A percentile compares a stretch with the other conserved stretches of the same genome.
Evolutionary conservation across 2,329 filamentous ascomycete species (phyloP).

Genomic region (Epicoccum sorghinum): DNA sequence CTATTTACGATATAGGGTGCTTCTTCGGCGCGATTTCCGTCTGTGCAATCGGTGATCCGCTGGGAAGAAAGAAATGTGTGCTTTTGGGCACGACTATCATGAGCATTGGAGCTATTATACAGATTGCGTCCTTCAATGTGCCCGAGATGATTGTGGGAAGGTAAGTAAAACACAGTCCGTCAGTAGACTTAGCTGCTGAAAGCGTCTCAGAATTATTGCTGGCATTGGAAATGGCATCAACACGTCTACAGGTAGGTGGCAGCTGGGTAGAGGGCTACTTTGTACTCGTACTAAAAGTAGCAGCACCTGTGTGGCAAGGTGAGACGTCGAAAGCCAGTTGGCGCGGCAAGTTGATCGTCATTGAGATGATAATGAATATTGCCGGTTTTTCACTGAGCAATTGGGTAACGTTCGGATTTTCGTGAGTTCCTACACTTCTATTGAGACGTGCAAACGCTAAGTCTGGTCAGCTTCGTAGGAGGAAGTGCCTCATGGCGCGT

Average conservation of each 20-base stretch:
- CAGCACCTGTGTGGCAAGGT: conserved; percentile 59
- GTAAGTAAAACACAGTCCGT: background rate
- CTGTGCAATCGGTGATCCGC: conserved; percentile 53
- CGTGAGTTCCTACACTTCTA: conserved; percentile 36
- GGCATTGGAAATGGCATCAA: conserved; percentile 61
- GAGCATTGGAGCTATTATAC: conserved; percentile 56
- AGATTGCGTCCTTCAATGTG: conserved; percentile 54
- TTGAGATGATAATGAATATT: conserved; percentile 59
- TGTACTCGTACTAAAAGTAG: conserved; percentile 36
- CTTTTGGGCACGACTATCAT: conserved; percentile 57
- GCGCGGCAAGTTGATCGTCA: conserved; percentile 54
- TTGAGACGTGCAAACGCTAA: background rate
- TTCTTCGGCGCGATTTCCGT: conserved; percentile 61
- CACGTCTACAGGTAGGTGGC: conserved; percentile 54
- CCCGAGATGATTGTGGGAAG: conserved; percentile 58
- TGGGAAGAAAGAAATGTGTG: conserved; percentile 57
- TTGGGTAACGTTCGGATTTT: conserved; percentile 61
- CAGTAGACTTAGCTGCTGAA: background rate
- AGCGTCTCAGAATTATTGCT: conserved; percentile 46
- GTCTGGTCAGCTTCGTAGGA: conserved; percentile 16
- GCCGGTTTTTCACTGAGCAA: conserved; percentile 58
- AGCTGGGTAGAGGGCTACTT: conserved; percentile 18
- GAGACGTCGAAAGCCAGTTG: conserved; percentile 55
- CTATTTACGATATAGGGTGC: conserved; percentile 66
- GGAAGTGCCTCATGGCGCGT: conserved; percentile 31